Evolutionary conservation across 257 asterid genomes (phyloP).

Genomic region (Solanum ossicruentum): DNA sequence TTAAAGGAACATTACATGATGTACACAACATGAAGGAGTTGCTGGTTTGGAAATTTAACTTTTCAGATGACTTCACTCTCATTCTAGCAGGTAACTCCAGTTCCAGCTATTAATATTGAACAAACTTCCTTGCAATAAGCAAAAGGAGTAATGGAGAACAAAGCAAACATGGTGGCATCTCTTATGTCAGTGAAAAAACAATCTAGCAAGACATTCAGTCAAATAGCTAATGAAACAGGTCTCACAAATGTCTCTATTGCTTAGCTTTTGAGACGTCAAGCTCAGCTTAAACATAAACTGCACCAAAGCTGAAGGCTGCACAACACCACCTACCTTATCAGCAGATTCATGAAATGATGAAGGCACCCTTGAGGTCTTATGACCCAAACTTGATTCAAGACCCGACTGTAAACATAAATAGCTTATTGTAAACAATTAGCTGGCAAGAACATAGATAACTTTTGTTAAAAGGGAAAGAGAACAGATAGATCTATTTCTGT

Average conservation of each 20-base stretch:
- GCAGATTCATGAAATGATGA: constrained; percentile 53
- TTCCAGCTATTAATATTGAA: neutral
- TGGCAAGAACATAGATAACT: neutral
- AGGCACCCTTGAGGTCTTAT: constrained; percentile 63
- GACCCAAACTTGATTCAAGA: constrained; percentile 72
- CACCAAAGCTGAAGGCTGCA: constrained; percentile 54
- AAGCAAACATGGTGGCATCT: constrained; percentile 28
- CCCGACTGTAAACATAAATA: constrained; percentile 29
- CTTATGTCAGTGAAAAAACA: constrained; percentile 47
- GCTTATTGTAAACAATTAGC: neutral
- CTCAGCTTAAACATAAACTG: constrained; percentile 84
- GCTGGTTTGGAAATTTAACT: constrained; percentile 13
- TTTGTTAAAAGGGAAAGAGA: neutral
- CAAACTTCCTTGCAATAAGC: neutral
- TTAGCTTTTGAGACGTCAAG: constrained; percentile 87
- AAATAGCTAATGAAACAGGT: constrained; percentile 75
- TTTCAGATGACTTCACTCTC: constrained; percentile 26
- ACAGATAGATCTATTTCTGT: neutral
- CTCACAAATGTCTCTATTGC: constrained; percentile 89
- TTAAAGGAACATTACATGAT: constrained; percentile 38
- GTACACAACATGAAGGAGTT: constrained; percentile 20
- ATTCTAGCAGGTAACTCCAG: constrained; percentile 47
- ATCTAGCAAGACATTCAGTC: constrained; percentile 49
- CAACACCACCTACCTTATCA: constrained; percentile 52
- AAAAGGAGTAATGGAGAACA: constrained; percentile 10